Conservation (phyloP, 176 grass and related monocot genomes). For the Aegilops sharonensis region DNA sequence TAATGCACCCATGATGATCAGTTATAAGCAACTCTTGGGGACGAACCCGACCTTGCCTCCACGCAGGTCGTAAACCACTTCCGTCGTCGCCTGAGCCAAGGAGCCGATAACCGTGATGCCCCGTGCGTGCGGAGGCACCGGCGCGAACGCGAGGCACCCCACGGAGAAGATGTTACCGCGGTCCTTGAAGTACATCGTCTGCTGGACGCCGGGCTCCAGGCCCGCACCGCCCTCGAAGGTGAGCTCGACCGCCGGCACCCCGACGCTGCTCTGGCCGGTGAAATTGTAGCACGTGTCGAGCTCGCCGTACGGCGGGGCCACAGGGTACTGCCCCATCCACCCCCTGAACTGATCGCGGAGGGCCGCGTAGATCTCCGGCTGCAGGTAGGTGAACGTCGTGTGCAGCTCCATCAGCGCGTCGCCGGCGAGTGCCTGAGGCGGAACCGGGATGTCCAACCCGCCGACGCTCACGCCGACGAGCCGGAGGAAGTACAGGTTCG, state of each 20-base stretch:
- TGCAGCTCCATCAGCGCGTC: neutral
- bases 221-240: neutral
- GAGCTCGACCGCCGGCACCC: neutral
- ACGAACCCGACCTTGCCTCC: neutral
- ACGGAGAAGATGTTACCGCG: neutral
- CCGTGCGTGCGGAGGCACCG: neutral
- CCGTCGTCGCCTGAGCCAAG: neutral
- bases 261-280: no score
- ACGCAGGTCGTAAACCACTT: neutral
- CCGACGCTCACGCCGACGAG: neutral
- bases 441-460: neutral
- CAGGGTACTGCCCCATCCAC: neutral
- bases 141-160: neutral
- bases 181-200: neutral
- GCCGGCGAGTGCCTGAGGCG: neutral
- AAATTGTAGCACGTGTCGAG: no score
- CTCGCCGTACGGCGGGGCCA: neutral
- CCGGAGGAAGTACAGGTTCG: neutral
- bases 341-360: neutral
- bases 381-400: neutral
- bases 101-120: neutral
- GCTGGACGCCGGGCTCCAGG: neutral
- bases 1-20: no score
- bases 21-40: neutral
- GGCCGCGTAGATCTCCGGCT: neutral